Conservation (phyloP, 257 asterid species). For the Petrea volubilis region DNA sequence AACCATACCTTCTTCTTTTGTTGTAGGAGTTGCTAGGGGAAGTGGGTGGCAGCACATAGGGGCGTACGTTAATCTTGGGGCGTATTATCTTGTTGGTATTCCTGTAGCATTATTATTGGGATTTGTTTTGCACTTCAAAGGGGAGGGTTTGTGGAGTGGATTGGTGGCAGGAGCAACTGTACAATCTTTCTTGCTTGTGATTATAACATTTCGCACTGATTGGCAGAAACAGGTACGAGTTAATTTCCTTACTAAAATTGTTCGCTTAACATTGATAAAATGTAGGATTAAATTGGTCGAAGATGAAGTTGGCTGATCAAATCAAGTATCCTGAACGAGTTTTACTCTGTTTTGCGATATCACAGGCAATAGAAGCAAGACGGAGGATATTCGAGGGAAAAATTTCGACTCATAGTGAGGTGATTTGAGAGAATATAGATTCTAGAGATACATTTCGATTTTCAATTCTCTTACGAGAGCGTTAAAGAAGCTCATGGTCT, state of each 20-base stretch:
- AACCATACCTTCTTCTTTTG: not conserved
- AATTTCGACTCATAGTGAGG: constrained; percentile 5
- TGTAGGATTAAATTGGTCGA: not conserved
- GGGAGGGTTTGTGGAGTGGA: constrained; percentile 51
- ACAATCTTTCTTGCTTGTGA: constrained; percentile 34
- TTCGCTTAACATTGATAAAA: not conserved
- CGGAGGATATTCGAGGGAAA: constrained; percentile 39
- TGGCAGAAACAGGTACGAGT: constrained; percentile 43
- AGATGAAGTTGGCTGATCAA: too few species aligned
- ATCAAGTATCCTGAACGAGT: not conserved
- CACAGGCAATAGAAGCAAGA: constrained; percentile 57
- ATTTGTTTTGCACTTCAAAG: constrained; percentile 40
- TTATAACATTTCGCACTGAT: constrained; percentile 34
- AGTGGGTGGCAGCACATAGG: constrained; percentile 55
- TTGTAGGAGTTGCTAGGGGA: constrained; percentile 51
- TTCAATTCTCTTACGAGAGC: not conserved
- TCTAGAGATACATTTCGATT: not conserved
- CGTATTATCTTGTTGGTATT: constrained; percentile 47
- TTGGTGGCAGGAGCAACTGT: constrained; percentile 38
- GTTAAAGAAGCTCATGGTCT: not conserved
- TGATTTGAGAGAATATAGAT: constrained; percentile 14
- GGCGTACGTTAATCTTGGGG: constrained; percentile 48
- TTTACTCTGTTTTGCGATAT: not conserved
- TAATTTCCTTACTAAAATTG: not conserved
- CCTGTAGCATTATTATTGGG: constrained; percentile 43